A percentile compares a stretch with the other conserved stretches of the same genome.
Evolutionary conservation across 345 rosid species (phyloP).

Genomic region (Trapa incisa): DNA sequence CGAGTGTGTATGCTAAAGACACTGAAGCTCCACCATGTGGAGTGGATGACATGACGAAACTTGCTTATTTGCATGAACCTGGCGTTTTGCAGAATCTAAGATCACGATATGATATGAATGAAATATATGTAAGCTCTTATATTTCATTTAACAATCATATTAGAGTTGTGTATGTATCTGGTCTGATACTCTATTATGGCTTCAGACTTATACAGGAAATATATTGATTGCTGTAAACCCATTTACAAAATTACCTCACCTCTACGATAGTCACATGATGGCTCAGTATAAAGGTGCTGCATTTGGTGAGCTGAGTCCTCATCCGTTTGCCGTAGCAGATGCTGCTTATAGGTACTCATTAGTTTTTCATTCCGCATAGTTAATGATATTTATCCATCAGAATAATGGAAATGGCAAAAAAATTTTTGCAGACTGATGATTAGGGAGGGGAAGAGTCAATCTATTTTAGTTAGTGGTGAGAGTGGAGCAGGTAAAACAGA

Average conservation of each 20-base stretch:
- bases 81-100: conserved; percentile 91
- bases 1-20: conserved; percentile 71
- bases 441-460: conserved; percentile 76
- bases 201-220: conserved; percentile 89
- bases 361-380: not conserved
- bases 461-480: conserved; percentile 96
- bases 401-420: conserved; percentile 8
- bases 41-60: conserved; percentile 98
- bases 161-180: conserved; percentile 12
- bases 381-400: conserved; percentile 8
- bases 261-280: conserved; percentile 95
- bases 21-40: conserved; percentile 82
- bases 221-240: conserved; percentile 98
- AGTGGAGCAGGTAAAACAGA: conserved; percentile 99
- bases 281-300: conserved; percentile 87
- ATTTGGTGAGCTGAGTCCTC: conserved; percentile 96
- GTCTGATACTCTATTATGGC: conserved; percentile 8
- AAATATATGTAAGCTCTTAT: conserved; percentile 70
- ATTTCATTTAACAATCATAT: not conserved
- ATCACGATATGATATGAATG: conserved; percentile 95
- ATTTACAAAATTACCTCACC: conserved; percentile 83
- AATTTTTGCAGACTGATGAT: conserved; percentile 68
- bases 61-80: conserved; percentile 97
- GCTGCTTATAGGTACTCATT: conserved; percentile 73
- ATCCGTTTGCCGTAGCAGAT: conserved; percentile 99